These are phyloP conservation scores for Platanus orientalis DNA, from an alignment of 164 flowering plant genomes.

Conservation along the genomic window DNA sequence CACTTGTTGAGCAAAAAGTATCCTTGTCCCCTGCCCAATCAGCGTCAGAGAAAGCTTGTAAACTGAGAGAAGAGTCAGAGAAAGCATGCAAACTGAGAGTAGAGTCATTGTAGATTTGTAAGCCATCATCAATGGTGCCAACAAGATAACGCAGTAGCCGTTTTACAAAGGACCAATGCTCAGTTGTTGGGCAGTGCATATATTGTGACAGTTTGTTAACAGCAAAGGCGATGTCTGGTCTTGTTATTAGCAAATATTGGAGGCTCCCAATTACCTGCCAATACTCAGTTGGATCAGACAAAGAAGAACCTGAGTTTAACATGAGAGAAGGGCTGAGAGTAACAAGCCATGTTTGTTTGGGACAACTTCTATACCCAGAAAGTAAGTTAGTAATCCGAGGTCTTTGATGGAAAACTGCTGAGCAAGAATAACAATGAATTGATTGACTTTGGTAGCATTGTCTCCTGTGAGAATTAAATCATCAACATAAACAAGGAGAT, in stretches of 20 bases:
- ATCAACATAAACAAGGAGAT: conserved; percentile 17
- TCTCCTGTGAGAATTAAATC: conserved; percentile 19
- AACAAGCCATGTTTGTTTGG: not conserved
- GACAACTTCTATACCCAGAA: not conserved
- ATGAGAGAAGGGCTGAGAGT: not conserved
- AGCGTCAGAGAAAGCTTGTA: too few relatives aligned
- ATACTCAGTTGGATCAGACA: not conserved
- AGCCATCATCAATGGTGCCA: too few relatives aligned
- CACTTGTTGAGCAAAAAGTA: not conserved
- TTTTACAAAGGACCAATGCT: conserved; percentile 1
- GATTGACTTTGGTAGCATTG: not conserved
- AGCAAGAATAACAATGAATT: conserved; percentile 1
- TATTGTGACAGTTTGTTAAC: not conserved
- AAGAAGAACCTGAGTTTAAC: not conserved
- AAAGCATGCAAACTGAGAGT: not conserved
- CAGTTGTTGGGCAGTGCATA: not conserved
- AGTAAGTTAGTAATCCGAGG: not conserved
- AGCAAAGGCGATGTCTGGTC: not conserved
- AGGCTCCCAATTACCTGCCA: not conserved
- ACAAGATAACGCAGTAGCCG: not conserved
- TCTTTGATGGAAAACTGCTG: not conserved
- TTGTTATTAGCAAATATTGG: not conserved
- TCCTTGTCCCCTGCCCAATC: too few relatives aligned
- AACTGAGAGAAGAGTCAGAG: too few relatives aligned
- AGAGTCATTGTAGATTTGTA: not conserved